Percentiles rank a stretch among this genome's conserved stretches.
Evolutionary conservation across 257 asterid species (phyloP).

Genomic region (Forsythia viridissima): DNA sequence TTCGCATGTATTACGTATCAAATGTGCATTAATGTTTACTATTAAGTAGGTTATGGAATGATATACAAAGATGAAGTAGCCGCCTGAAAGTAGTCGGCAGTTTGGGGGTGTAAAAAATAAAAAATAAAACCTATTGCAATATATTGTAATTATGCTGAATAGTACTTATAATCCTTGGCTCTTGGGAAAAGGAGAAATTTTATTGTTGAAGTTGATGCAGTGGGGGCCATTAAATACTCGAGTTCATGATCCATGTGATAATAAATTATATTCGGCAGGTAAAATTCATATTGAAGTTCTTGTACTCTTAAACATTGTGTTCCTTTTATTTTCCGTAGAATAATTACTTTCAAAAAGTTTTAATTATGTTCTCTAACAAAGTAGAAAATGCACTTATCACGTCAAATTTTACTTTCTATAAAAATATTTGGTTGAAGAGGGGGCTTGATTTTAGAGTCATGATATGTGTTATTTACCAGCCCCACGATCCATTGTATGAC

Average conservation of each 20-base stretch:
- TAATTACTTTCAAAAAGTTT: no score
- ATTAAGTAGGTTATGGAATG: not conserved
- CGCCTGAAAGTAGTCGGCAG: not conserved
- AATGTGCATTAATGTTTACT: not conserved
- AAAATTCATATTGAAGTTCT: not conserved
- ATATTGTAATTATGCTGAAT: constrained; percentile 3
- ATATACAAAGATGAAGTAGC: not conserved
- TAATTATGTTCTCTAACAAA: no score
- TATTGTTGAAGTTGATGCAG: not conserved
- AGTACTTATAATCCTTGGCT: not conserved
- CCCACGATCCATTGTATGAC: no score
- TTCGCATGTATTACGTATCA: no score
- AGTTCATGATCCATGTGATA: not conserved
- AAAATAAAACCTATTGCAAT: not conserved
- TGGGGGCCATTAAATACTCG: constrained; percentile 4
- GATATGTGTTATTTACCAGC: not conserved
- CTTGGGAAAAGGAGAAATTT: not conserved
- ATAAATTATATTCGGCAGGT: not conserved
- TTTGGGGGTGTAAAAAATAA: not conserved
- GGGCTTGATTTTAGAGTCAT: not conserved
- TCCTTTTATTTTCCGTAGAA: not conserved
- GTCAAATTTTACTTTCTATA: no score
- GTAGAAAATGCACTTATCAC: no score
- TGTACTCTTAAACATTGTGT: not conserved
- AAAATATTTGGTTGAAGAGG: not conserved